Evolutionary conservation across 306 rosid species (phyloP), one percentile per base, ranked within the genome.

Genomic region (Prunus campanulata): DNA sequence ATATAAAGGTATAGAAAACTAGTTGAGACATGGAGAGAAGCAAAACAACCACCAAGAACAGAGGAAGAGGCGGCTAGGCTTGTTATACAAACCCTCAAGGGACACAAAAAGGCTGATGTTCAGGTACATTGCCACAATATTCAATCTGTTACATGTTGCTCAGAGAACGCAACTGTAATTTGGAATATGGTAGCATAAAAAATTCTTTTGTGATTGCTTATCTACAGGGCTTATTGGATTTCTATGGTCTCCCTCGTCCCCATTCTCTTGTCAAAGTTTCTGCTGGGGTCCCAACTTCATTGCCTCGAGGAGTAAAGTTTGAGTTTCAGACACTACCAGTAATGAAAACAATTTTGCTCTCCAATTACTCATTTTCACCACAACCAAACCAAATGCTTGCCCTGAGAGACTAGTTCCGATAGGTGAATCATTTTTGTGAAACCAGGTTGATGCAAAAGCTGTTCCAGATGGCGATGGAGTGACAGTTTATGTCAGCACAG

Each of bases 391-490:
- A 30, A 20, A 30, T 70, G 22, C 42, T 55, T 65, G 32, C 35
- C 44, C 44, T 6, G 44, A 6, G 44, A 25, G 12, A 60, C 18
- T 19, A 65, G 69, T 19, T 29, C 49, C 84, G 68, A 83, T 32
- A 10, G n/a, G 7, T 61, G 59, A 77, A 42, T 59, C 62, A 12
- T 84, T 6, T 56, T 52, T 44, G 74, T 83, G 77, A 63, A 24
- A 79, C 51, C 76, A 95, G 99, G 88, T 95, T 66, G 93, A 90
- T 83, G 85, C 86, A 54, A 95, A 76, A 79, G 93, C 97, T 12
- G 87, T 95, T 35, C 84, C 96, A 51, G 99, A 95, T 81, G 99
- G 99, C 39, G 99, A 95, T 83, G 82, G 92, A 6, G 32, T 95
- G 79, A 90, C 97, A 4, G 97, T 90, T 11, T 92, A 90, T 86